Percentiles rank a stretch among this genome's conserved stretches.
Conservation (phyloP, 441 rosid genomes). For the Erysimum cheiri region DNA sequence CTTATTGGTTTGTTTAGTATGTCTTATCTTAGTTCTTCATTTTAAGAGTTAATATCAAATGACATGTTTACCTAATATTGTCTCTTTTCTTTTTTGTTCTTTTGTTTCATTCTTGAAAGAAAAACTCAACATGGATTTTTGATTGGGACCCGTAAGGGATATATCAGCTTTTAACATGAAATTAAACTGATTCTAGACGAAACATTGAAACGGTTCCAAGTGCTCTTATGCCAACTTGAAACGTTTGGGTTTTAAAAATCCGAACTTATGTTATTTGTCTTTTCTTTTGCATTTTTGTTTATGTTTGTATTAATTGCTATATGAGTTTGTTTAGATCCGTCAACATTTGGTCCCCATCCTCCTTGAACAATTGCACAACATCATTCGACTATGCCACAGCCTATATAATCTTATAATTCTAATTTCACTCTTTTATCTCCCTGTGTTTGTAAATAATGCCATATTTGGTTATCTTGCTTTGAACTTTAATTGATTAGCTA, state of each 20-base stretch:
- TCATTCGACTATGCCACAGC: too few relatives aligned
- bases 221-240: background rate
- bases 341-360: too few relatives aligned
- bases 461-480: too few relatives aligned
- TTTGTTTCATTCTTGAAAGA: slow-evolving; percentile 14
- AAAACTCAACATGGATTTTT: slow-evolving; percentile 19
- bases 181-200: slow-evolving; percentile 12
- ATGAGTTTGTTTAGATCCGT: too few relatives aligned
- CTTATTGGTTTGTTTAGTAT: slow-evolving; percentile 40
- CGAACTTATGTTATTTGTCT: background rate
- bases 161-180: slow-evolving; percentile 20
- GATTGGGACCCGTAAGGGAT: slow-evolving; percentile 3
- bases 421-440: too few relatives aligned
- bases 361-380: too few relatives aligned
- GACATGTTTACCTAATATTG: slow-evolving; percentile 22
- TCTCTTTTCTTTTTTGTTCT: background rate
- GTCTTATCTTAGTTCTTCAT: slow-evolving; percentile 35
- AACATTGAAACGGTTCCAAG: background rate
- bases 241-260: background rate
- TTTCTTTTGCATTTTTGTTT: background rate
- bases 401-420: too few relatives aligned
- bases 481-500: too few relatives aligned
- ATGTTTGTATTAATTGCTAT: background rate
- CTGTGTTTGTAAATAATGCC: too few relatives aligned
- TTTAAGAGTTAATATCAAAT: slow-evolving; percentile 39